Conservation (phyloP, 352 stramenopile species). For the Pythium diclinum region DNA sequence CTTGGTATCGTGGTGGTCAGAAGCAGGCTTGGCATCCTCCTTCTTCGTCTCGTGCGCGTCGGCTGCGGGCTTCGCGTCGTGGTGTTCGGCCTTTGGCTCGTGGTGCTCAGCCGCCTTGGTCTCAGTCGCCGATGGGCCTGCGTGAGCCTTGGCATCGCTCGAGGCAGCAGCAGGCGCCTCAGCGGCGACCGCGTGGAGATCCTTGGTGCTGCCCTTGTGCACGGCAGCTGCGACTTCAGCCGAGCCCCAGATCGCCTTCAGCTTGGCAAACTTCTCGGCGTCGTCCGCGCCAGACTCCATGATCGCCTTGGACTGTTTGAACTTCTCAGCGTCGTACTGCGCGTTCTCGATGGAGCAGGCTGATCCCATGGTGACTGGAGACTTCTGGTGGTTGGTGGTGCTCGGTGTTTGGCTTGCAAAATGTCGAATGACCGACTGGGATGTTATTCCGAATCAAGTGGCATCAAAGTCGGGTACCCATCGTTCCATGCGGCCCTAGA, state of each 20-base stretch:
- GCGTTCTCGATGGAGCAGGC: constrained; percentile 54
- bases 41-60: constrained; percentile 1
- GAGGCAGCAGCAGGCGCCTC: background rate
- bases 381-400: background rate
- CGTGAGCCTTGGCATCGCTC: constrained; percentile 10
- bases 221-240: constrained; percentile 13
- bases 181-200: constrained; percentile 20
- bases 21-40: background rate
- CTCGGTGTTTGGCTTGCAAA: constrained; percentile 6
- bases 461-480: background rate
- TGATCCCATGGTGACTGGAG: constrained; percentile 37
- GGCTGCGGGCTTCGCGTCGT: background rate
- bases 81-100: background rate
- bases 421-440: constrained; percentile 21
- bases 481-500: background rate
- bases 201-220: constrained; percentile 40
- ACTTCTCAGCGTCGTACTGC: constrained; percentile 59
- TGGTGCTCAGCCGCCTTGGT: constrained; percentile 10
- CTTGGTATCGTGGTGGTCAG: background rate
- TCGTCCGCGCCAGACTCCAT: constrained; percentile 62
- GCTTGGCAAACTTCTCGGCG: constrained; percentile 66
- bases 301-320: constrained; percentile 61
- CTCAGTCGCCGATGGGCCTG: background rate
- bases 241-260: constrained; percentile 62
- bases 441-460: background rate